A percentile compares a stretch with the other conserved stretches of the same genome.
Evolutionary conservation across 2,329 filamentous ascomycete genomes (phyloP).

Genomic region (Alternaria metachromatica): DNA sequence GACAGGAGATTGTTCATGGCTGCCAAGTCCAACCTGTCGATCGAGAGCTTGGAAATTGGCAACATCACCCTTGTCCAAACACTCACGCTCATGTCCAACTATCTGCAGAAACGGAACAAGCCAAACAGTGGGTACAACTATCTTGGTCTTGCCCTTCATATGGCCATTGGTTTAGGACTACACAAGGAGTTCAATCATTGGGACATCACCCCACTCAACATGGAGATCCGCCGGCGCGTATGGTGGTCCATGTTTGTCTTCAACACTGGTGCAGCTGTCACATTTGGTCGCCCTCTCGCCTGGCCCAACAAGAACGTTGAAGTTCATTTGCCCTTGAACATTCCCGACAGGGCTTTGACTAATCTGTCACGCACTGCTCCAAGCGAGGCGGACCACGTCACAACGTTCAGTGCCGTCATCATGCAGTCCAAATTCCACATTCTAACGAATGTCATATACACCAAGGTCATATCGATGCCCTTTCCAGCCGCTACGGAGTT

Average conservation of each 20-base stretch:
- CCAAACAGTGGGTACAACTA: constrained; percentile 60
- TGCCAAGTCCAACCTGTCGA: constrained; percentile 54
- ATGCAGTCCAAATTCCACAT: constrained; percentile 56
- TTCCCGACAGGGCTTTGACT: constrained; percentile 35
- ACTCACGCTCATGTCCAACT: constrained; percentile 57
- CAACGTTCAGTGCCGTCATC: constrained; percentile 54
- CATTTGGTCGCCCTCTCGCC: constrained; percentile 56
- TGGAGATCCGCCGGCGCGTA: constrained; percentile 45
- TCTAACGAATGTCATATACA: constrained; percentile 55
- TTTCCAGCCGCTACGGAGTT: constrained; percentile 53
- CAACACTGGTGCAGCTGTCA: constrained; percentile 58
- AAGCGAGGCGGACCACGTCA: constrained; percentile 32
- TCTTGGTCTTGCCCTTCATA: constrained; percentile 56
- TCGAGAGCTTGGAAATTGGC: constrained; percentile 57
- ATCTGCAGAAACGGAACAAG: constrained; percentile 59
- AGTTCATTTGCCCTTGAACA: constrained; percentile 15
- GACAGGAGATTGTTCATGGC: neutral
- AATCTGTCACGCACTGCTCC: constrained; percentile 29
- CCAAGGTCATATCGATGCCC: constrained; percentile 54
- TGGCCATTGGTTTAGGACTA: constrained; percentile 59
- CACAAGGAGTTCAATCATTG: constrained; percentile 59
- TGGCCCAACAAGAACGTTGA: constrained; percentile 12
- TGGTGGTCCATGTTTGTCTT: constrained; percentile 54
- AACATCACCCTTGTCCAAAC: constrained; percentile 58
- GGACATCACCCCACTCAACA: constrained; percentile 52